These are phyloP conservation scores for Aspergillus amoenus DNA, from an alignment of 2,329 filamentous ascomycete genomes.

Conservation along the genomic window DNA sequence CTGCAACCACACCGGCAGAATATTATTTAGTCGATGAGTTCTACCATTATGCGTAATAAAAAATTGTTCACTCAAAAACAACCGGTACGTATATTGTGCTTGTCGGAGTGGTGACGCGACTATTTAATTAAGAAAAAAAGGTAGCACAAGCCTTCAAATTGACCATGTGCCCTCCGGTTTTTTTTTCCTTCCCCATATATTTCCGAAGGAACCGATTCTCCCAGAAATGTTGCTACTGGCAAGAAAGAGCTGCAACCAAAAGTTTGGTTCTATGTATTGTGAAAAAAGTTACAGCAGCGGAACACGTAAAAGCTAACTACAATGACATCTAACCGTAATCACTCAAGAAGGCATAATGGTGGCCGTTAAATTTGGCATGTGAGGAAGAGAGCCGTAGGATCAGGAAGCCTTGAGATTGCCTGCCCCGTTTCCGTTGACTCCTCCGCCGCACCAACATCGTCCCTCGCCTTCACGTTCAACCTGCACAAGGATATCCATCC, in stretches of 20 bases:
- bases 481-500: conserved; percentile 82
- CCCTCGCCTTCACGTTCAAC: conserved; percentile 80
- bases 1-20: not conserved
- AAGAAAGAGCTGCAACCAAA: not conserved
- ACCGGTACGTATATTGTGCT: not conserved
- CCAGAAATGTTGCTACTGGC: too few species aligned
- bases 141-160: not conserved
- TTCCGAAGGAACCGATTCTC: too few species aligned
- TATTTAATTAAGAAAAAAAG: too few species aligned
- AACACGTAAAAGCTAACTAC: not conserved
- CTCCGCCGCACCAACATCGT: conserved; percentile 62
- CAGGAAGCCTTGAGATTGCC: not conserved
- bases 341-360: not conserved
- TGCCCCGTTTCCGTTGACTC: conserved; percentile 16
- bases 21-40: not conserved
- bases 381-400: not conserved
- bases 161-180: too few species aligned
- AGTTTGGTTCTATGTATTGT: not conserved
- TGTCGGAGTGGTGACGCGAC: too few species aligned
- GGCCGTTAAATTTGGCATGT: not conserved
- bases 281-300: not conserved
- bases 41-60: not conserved
- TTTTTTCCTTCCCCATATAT: too few species aligned
- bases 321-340: not conserved
- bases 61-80: not conserved